Conservation (phyloP, 805 yeast genomes). For the Candida germanica region DNA sequence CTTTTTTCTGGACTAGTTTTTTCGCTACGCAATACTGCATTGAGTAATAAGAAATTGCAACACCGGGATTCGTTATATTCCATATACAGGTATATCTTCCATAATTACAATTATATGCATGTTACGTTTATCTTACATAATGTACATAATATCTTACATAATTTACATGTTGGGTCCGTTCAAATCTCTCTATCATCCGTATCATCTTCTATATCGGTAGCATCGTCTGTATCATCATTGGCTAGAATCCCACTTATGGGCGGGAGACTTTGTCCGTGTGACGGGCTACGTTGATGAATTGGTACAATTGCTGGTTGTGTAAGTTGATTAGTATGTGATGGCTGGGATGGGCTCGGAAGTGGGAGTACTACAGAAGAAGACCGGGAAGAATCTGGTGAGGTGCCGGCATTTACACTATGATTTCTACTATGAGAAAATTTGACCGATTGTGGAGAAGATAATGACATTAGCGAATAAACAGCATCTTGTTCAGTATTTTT, state of each 20-base stretch:
- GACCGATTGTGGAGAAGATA: constrained; percentile 47
- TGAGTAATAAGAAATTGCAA: too few relatives aligned
- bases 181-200: constrained; percentile 24
- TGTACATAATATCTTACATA: too few relatives aligned
- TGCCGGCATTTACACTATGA: constrained; percentile 18
- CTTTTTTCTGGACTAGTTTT: too few relatives aligned
- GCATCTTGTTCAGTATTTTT: constrained; percentile 50
- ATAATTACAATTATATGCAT: too few relatives aligned
- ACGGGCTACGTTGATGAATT: constrained; percentile 5
- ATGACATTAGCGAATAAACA: constrained; percentile 51
- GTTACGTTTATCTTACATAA: too few relatives aligned
- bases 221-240: constrained; percentile 26
- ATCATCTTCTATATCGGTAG: constrained; percentile 33
- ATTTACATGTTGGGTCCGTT: constrained; percentile 1
- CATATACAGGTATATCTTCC: too few relatives aligned
- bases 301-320: too few relatives aligned
- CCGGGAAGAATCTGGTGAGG: constrained; percentile 18
- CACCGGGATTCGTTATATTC: too few relatives aligned
- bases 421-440: constrained; percentile 29
- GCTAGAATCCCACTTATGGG: constrained; percentile 26
- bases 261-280: constrained; percentile 18
- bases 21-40: too few relatives aligned
- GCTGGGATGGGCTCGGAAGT: constrained; percentile 9
- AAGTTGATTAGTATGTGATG: too few relatives aligned
- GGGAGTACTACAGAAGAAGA: constrained; percentile 22